These are phyloP conservation scores for Talaromyces verruculosus DNA, from an alignment of 2,329 filamentous ascomycete species.

Conservation along the genomic window DNA sequence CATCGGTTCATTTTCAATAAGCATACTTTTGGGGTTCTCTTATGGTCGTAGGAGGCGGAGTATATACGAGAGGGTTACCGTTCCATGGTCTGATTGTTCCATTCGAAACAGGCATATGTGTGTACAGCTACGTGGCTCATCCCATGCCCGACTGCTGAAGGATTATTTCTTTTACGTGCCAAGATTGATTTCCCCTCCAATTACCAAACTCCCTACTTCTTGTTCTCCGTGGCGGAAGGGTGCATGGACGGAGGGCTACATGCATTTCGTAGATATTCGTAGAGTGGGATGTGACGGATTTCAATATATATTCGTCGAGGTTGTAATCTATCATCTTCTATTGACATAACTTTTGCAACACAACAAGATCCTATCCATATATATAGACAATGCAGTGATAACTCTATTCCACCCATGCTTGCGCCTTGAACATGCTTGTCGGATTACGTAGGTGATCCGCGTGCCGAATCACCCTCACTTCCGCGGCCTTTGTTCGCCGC, in stretches of 20 bases:
- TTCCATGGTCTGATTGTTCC: background rate
- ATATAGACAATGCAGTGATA: background rate
- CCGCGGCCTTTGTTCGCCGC: conserved; percentile 76
- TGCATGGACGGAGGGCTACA: conserved; percentile 53
- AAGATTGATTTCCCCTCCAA: conserved; percentile 54
- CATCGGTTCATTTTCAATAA: background rate
- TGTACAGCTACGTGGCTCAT: conserved; percentile 65
- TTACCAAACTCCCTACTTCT: conserved; percentile 51
- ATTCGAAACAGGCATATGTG: conserved; percentile 60
- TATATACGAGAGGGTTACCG: background rate
- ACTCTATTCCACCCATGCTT: conserved; percentile 33
- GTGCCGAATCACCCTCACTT: conserved; percentile 80
- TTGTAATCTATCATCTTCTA: background rate
- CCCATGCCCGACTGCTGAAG: conserved; percentile 66
- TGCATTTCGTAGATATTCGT: conserved; percentile 21
- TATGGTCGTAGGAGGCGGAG: background rate
- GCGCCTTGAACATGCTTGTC: conserved; percentile 61
- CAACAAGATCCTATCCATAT: background rate
- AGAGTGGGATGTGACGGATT: background rate
- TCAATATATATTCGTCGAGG: background rate
- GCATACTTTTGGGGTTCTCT: background rate
- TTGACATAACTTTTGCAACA: background rate
- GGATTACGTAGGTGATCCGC: conserved; percentile 67
- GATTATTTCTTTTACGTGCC: conserved; percentile 62
- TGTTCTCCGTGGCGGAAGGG: conserved; percentile 41